Base-by-base conservation (phyloP, 1,139 yeast species). In the Yamadazyma taylorii region DNA sequence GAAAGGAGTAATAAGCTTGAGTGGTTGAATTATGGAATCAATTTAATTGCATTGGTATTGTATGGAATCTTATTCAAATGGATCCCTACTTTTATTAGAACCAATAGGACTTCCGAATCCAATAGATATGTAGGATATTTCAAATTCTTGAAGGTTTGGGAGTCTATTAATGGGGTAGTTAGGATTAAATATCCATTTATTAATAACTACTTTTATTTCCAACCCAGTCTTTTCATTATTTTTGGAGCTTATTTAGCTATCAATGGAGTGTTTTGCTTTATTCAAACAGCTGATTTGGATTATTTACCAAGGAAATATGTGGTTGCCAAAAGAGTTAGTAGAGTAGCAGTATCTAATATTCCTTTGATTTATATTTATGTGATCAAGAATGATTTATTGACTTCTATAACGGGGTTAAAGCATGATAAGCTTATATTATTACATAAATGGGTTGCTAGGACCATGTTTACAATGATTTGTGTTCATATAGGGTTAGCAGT, bases 391-490 rank as follows among this genome's bases (percentile, higher is more conserved):
- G 75, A 73, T 43, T 43, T 70, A 11, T 42, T 74, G 1, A 56
- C 72, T 3, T 53, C 68, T 2, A 37, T 72, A 4, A 55, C 74
- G 1, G 79, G 79, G 1, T 55, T 74, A 27, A 59, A 69, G 14
- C 67, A 60, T 37, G 78, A 73, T 39, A 56, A 70, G 35, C 41
- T 70, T 4, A 51, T 56, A 3, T 55, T 66, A 24, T 49, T 73
- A 22, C 79, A 74, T 46, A 60, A 63, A 32, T 73, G 78, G 78
- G 50, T 73, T 24, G 66, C 74, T 13, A 54, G 76, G 30, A 49
- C 57, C 14, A 58, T 69, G 55, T 72, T 72, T 58, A 33, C 51
- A 3, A 53, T 67, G 57, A 54, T 66, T n/a, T 58, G 66, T 2
- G 46, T 63, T 5, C 79, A 74, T 49, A 45, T 68, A 33, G 55